A percentile compares a stretch with the other conserved stretches of the same genome.
These are phyloP conservation scores for Coelastrella sp. DNA, from an alignment of 139 green algal genomes.

Conservation along the genomic window DNA sequence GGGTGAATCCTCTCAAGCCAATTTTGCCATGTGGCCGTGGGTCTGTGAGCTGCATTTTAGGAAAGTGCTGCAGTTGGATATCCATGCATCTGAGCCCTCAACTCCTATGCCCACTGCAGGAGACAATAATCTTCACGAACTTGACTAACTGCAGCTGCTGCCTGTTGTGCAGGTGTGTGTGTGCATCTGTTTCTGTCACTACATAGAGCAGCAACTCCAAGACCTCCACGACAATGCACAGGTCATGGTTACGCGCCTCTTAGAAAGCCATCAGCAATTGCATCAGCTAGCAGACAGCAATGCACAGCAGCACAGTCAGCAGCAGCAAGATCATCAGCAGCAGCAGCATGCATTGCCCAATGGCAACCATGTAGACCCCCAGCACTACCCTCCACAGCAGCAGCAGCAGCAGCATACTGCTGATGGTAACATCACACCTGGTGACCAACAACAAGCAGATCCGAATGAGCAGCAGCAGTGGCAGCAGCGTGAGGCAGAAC, in stretches of 20 bases:
- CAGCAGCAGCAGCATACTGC: slow-evolving; percentile 19
- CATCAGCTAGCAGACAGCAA: neutral
- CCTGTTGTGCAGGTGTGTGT: slow-evolving; percentile 33
- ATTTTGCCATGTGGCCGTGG: too few relatives aligned
- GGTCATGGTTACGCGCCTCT: slow-evolving; percentile 26
- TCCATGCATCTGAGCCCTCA: too few relatives aligned
- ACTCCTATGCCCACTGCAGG: neutral
- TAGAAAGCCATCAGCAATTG: slow-evolving; percentile 24
- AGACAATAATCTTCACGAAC: neutral
- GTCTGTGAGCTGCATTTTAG: too few relatives aligned
- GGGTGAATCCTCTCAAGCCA: too few relatives aligned
- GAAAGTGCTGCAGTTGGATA: too few relatives aligned
- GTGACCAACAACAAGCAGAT: neutral
- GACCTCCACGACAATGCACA: slow-evolving; percentile 31
- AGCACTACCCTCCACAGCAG: neutral
- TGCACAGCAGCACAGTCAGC: neutral
- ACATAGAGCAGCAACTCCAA: slow-evolving; percentile 40
- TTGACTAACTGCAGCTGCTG: neutral
- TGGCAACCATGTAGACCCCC: neutral
- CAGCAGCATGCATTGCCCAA: slow-evolving; percentile 10
- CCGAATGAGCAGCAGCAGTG: neutral
- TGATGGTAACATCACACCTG: neutral
- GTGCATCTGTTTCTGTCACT: slow-evolving; percentile 47
- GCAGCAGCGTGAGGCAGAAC: slow-evolving; percentile 14
- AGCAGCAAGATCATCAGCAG: slow-evolving; percentile 24